These are phyloP conservation scores for Solanum virginianum DNA, from an alignment of 257 asterid genomes.

Conservation along the genomic window DNA sequence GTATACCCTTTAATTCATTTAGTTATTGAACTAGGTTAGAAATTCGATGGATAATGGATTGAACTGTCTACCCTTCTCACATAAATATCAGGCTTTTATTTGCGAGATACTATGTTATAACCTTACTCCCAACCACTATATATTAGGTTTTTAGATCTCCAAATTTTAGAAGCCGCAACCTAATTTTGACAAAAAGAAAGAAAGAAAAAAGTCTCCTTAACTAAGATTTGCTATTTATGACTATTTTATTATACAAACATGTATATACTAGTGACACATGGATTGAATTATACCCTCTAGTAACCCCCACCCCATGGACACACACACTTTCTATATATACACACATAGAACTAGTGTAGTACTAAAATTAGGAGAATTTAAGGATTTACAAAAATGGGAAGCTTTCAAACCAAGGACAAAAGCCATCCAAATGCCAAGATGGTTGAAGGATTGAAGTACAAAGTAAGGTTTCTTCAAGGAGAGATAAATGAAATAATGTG, in stretches of 20 bases:
- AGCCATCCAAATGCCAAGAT: conserved; percentile 14
- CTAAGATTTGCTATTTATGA: neutral
- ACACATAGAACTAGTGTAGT: neutral
- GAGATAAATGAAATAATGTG: conserved; percentile 54
- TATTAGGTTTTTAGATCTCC: neutral
- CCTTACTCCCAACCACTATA: neutral
- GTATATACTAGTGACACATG: neutral
- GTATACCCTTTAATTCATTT: no score
- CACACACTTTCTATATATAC: neutral
- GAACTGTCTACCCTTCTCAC: neutral
- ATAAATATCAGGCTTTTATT: neutral
- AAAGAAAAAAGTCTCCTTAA: neutral
- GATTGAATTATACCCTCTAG: neutral
- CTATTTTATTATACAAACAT: neutral
- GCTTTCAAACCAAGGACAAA: conserved; percentile 33
- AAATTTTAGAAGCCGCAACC: neutral
- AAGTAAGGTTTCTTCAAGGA: conserved; percentile 33
- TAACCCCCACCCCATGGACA: neutral
- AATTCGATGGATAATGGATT: neutral
- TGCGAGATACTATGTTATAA: neutral
- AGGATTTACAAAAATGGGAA: conserved; percentile 32
- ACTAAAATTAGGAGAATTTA: neutral
- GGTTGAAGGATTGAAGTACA: conserved; percentile 45
- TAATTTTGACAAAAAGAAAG: neutral
- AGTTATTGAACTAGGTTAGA: neutral